A percentile compares a stretch with the other conserved stretches of the same genome.
phyloP scores from a whole-genome alignment of 1,284 basidiomycete genomes.

The Pseudozyma sp. region DNA sequence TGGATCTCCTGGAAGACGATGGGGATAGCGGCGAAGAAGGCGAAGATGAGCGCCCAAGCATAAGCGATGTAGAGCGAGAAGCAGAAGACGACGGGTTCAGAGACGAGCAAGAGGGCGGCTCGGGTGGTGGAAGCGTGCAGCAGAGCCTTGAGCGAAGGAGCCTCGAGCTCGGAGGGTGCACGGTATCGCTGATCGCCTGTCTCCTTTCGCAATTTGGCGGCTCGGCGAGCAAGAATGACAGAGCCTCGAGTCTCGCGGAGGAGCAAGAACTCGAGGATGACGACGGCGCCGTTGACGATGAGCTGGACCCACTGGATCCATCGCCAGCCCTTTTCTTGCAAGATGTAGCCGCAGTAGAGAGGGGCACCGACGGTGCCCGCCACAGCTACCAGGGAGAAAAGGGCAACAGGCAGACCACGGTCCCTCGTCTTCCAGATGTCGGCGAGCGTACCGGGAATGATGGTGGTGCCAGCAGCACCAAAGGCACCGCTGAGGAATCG shows the following conservation, averaged over 20 bases:
- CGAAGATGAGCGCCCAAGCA: slow-evolving; percentile 64
- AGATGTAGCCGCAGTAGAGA: slow-evolving; percentile 65
- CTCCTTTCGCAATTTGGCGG: slow-evolving; percentile 65
- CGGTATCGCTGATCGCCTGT: slow-evolving; percentile 67
- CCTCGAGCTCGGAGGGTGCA: slow-evolving; percentile 67
- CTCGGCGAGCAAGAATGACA: slow-evolving; percentile 62
- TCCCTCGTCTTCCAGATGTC: slow-evolving; percentile 66
- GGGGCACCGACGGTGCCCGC: slow-evolving; percentile 63
- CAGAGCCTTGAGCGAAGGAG: slow-evolving; percentile 63
- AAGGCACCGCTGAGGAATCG: slow-evolving; percentile 66
- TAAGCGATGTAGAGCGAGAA: slow-evolving; percentile 67
- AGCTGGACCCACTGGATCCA: slow-evolving; percentile 68
- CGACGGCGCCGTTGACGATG: slow-evolving; percentile 61
- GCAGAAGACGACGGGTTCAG: slow-evolving; percentile 66
- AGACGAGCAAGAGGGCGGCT: slow-evolving; percentile 63
- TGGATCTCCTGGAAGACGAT: slow-evolving; percentile 67
- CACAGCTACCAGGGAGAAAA: slow-evolving; percentile 68
- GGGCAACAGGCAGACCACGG: slow-evolving; percentile 62
- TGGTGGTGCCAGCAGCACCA: slow-evolving; percentile 65
- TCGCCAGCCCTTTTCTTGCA: slow-evolving; percentile 65
- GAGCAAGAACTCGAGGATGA: slow-evolving; percentile 64
- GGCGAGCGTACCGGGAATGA: slow-evolving; percentile 51
- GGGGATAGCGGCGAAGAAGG: slow-evolving; percentile 67
- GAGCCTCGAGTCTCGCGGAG: slow-evolving; percentile 68
- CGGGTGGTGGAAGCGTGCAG: slow-evolving; percentile 64